These are phyloP conservation scores for Rhizopogon salebrosus DNA, from an alignment of 768 basidiomycete species.

Conservation along the genomic window DNA sequence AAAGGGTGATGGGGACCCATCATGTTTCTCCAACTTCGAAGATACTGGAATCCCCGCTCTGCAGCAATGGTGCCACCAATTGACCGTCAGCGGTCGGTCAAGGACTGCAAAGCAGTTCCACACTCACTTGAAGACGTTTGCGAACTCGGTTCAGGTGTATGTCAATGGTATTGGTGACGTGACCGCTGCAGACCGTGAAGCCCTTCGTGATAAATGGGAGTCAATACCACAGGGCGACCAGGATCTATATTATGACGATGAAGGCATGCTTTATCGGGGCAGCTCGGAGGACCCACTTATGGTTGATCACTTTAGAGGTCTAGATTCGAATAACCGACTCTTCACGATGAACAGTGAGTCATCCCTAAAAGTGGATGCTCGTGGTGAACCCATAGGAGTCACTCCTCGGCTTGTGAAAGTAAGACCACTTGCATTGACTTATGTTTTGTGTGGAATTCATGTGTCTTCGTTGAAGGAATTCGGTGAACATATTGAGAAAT, in stretches of 20 bases:
- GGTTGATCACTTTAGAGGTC: too few relatives aligned
- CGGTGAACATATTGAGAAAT: slow-evolving; percentile 35
- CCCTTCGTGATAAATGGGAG: slow-evolving; percentile 49
- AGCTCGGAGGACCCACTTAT: slow-evolving; percentile 2
- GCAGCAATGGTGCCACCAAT: slow-evolving; percentile 51
- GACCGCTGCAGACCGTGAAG: slow-evolving; percentile 43
- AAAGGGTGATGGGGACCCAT: slow-evolving; percentile 53
- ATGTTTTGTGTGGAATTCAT: background rate
- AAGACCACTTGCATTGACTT: slow-evolving; percentile 6
- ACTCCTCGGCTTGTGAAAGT: slow-evolving; percentile 41
- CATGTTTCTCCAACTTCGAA: slow-evolving; percentile 47
- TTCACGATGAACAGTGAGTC: slow-evolving; percentile 18
- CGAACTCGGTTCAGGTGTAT: slow-evolving; percentile 41
- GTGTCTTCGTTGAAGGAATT: slow-evolving; percentile 36
- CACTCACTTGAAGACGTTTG: slow-evolving; percentile 43
- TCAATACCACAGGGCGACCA: slow-evolving; percentile 27
- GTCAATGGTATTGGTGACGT: slow-evolving; percentile 49
- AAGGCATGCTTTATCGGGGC: slow-evolving; percentile 7
- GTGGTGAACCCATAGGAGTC: slow-evolving; percentile 40
- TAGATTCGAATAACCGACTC: background rate
- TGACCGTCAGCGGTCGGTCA: slow-evolving; percentile 51
- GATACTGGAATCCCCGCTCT: slow-evolving; percentile 55
- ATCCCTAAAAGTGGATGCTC: slow-evolving; percentile 35
- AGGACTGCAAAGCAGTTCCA: slow-evolving; percentile 39
- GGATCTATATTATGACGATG: slow-evolving; percentile 18